These are phyloP conservation scores for Alternaria arborescens DNA, from an alignment of 2,329 filamentous ascomycete species.

Conservation along the genomic window DNA sequence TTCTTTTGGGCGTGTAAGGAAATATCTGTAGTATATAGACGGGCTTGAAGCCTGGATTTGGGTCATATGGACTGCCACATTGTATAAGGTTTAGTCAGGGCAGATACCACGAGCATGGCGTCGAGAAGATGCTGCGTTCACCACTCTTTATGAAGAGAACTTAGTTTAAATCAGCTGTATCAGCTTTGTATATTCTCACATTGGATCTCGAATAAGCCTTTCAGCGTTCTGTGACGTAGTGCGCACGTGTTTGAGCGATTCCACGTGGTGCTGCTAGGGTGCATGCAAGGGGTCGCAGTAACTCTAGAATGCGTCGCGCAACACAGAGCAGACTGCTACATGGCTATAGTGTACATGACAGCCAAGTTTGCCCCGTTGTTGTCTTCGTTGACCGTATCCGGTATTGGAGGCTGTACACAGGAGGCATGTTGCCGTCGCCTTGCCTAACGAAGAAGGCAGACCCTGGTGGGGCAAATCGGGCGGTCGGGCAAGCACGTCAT, in stretches of 20 bases:
- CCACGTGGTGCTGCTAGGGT: neutral
- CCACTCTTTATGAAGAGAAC: conserved; percentile 20
- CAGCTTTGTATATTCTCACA: conserved; percentile 13
- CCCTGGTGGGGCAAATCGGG: conserved; percentile 25
- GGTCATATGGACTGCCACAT: conserved; percentile 7
- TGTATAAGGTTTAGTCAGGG: conserved; percentile 6
- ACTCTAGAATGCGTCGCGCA: neutral
- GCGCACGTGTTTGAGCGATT: neutral
- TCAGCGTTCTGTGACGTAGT: neutral
- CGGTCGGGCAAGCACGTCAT: conserved; percentile 37
- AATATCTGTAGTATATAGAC: conserved; percentile 11
- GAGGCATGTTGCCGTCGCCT: conserved; percentile 2
- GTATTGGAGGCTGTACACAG: neutral
- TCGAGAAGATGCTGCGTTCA: conserved; percentile 1
- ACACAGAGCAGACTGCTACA: neutral
- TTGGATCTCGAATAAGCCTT: neutral
- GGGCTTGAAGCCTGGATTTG: conserved; percentile 6
- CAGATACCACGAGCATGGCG: conserved; percentile 16
- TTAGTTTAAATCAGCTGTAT: conserved; percentile 34
- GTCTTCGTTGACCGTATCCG: neutral
- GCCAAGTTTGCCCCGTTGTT: neutral
- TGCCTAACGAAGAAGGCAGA: conserved; percentile 20
- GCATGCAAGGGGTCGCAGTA: neutral
- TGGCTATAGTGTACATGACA: neutral
- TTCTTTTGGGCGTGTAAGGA: conserved; percentile 11